phyloP scores from a whole-genome alignment of 2,329 filamentous ascomycete species.

The Herpotrichia juniperi region DNA sequence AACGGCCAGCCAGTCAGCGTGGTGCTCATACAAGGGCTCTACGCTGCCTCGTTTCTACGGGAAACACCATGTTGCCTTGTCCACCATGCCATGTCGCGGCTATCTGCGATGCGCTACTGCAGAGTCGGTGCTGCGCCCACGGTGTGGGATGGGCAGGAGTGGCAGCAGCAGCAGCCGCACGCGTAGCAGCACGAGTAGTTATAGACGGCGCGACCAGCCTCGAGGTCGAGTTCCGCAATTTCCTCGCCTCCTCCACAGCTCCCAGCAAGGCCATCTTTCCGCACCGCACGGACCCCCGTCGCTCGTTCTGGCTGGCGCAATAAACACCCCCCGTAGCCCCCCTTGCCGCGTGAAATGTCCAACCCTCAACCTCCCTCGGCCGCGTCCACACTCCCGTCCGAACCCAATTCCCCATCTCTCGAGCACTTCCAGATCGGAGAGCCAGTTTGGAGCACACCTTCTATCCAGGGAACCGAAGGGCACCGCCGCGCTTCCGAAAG shows the following conservation, averaged over 20 bases:
- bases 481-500: neutral
- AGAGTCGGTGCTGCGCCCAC: no score
- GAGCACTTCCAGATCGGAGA: neutral
- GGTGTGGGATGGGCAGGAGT: no score
- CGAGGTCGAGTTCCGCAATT: no score
- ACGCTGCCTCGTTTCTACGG: neutral
- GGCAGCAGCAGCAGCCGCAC: neutral
- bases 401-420: neutral
- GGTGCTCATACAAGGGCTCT: neutral
- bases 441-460: neutral
- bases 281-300: neutral
- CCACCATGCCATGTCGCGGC: no score
- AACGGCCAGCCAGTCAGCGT: neutral
- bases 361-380: neutral
- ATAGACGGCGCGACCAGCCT: neutral
- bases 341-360: neutral
- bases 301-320: neutral
- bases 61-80: neutral
- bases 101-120: neutral
- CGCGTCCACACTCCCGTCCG: neutral
- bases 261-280: no score
- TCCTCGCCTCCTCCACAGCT: no score
- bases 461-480: neutral
- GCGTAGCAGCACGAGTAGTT: neutral
- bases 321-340: neutral